Evolutionary conservation across 2,329 filamentous ascomycete genomes (phyloP), one percentile per base, ranked within the genome.

Genomic region (Clonostachys chloroleuca): DNA sequence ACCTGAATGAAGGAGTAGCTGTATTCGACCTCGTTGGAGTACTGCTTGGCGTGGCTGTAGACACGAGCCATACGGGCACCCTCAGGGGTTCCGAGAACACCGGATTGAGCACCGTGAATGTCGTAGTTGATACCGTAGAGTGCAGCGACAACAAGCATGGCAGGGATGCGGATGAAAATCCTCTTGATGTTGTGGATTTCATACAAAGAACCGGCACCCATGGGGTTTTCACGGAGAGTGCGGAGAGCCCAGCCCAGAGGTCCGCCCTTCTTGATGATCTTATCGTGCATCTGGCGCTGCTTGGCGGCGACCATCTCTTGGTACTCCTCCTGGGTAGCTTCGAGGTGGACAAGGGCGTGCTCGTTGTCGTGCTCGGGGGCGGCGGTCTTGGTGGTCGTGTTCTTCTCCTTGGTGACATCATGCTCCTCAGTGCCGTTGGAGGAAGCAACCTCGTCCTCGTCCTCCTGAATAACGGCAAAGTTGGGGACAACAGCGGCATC

Each of bases 191-290:
- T 92, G 67, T 83, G 72, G 17, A 76, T 56, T 68, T 92, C 88
- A 69, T 92, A 89, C 52, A 92, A 77, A 59, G 84, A 75, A 45
- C 88, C 89, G 16, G 82, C 64, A 16, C 85, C 85, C 68, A 89
- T 79, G 43, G 81, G 86, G 72, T 91, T 87, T 58, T 87, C 74
- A 60, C 81, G 86, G 17, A 92, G 82, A 44, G 75, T 80, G 56
- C 88, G 86, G 84, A 92, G 88, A 37, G 86, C 89, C 88, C 88
- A 92, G 57, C 83, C 88, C 14, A 92, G 74, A 44, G 85, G 86
- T 20, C 87, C 86, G 2, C 70, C 69, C 49, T 74, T 76, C 64
- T 78, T 70, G 48, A 79, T 68, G 46, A 92, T 81, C 56, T 80
- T 80, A 17, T 79, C 79, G 60, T 86, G 80, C 56, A 85, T 75